These are phyloP conservation scores for Mallotus nudiflorus DNA, from an alignment of 345 rosid genomes.

Conservation along the genomic window DNA sequence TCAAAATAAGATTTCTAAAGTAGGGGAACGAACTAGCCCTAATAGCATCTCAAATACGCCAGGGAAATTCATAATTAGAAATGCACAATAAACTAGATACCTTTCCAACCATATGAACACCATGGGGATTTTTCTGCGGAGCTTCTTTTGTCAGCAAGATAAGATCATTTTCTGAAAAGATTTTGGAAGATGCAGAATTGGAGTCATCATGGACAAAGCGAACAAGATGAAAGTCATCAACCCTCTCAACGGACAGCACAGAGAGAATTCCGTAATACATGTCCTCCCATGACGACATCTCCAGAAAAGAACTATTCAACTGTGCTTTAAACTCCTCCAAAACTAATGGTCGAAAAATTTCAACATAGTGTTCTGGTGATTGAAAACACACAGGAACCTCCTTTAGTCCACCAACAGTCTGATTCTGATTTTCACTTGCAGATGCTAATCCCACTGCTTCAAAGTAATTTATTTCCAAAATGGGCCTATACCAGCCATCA, in stretches of 20 bases:
- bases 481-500: conserved; percentile 93
- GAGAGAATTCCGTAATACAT: conserved; percentile 72
- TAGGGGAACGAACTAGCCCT: not conserved
- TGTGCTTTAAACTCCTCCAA: conserved; percentile 98
- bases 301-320: conserved; percentile 71
- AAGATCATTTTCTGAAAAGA: conserved; percentile 86
- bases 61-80: not conserved
- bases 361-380: conserved; percentile 80
- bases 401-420: conserved; percentile 49
- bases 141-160: conserved; percentile 82
- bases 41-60: not conserved
- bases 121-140: conserved; percentile 49
- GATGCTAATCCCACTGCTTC: conserved; percentile 63
- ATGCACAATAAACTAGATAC: conserved; percentile 30
- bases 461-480: conserved; percentile 83
- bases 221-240: conserved; percentile 92
- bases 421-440: conserved; percentile 43
- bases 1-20: not conserved
- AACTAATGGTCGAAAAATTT: conserved; percentile 83
- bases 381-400: conserved; percentile 83
- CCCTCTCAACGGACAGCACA: conserved; percentile 86
- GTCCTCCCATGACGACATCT: conserved; percentile 83
- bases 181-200: conserved; percentile 54
- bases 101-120: conserved; percentile 87
- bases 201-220: conserved; percentile 85